phyloP scores from a whole-genome alignment of 106 monocot species.

The Dendrobium chrysotoxum region DNA sequence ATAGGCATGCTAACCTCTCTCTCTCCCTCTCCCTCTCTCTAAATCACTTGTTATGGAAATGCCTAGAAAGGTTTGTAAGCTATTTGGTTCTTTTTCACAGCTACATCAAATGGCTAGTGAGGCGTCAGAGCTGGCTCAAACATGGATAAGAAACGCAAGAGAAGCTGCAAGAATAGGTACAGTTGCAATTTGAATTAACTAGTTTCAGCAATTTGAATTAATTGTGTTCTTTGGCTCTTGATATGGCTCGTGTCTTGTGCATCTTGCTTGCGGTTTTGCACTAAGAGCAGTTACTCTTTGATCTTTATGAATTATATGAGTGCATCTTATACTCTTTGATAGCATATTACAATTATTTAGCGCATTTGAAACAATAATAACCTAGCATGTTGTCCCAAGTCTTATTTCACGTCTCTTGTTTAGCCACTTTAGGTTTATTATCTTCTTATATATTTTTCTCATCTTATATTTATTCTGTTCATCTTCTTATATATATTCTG shows the following conservation, averaged over 20 bases:
- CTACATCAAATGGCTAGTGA: conserved; percentile 37
- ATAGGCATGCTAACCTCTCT: background rate
- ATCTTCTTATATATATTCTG: too few relatives aligned
- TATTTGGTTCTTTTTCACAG: conserved; percentile 23
- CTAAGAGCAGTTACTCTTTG: background rate
- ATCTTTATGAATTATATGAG: background rate
- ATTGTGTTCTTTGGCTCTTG: background rate
- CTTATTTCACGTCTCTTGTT: too few relatives aligned
- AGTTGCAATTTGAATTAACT: background rate
- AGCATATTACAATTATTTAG: too few relatives aligned
- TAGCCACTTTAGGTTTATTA: too few relatives aligned
- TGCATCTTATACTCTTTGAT: too few relatives aligned
- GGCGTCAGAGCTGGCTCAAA: conserved; percentile 55
- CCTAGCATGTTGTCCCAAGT: too few relatives aligned
- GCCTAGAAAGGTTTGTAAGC: background rate
- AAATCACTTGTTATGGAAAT: background rate
- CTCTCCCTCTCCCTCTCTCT: background rate
- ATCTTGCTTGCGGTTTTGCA: background rate
- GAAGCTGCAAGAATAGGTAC: conserved; percentile 53
- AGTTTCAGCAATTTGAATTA: too few relatives aligned
- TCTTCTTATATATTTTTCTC: too few relatives aligned
- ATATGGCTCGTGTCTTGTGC: background rate
- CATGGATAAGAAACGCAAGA: conserved; percentile 48
- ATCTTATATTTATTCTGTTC: too few relatives aligned
- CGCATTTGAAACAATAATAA: too few relatives aligned